A percentile compares a stretch with the other conserved stretches of the same genome.
Evolutionary conservation across 2,329 filamentous ascomycete species (phyloP).

Genomic region (Aspergillus niger): DNA sequence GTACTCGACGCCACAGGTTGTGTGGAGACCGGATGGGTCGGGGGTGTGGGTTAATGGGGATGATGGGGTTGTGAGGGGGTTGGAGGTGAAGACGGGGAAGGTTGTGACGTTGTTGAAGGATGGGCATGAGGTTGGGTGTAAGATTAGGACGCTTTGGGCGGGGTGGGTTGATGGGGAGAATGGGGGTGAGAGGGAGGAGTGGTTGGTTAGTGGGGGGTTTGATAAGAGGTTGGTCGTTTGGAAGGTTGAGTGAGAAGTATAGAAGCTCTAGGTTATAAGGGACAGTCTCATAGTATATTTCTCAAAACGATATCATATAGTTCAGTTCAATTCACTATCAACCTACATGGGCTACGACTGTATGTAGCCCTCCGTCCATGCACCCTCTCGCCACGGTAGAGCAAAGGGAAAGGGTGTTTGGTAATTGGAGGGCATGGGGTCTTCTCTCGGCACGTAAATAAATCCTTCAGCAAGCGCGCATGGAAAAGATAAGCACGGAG

Average conservation of each 20-base stretch:
- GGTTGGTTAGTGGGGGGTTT: constrained; percentile 65
- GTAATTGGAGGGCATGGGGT: constrained; percentile 49
- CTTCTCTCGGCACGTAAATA: constrained; percentile 65
- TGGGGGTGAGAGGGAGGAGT: constrained; percentile 46
- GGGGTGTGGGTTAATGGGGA: constrained; percentile 68
- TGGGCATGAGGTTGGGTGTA: constrained; percentile 59
- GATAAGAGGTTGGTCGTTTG: constrained; percentile 64
- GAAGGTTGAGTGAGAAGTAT: constrained; percentile 33
- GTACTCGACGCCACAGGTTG: constrained; percentile 63
- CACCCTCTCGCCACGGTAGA: constrained; percentile 45
- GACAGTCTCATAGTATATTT: not conserved
- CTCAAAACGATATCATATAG: not conserved
- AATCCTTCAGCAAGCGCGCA: constrained; percentile 69
- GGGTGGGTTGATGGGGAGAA: constrained; percentile 44
- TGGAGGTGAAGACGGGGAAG: constrained; percentile 62
- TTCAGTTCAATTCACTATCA: not conserved
- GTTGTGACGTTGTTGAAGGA: constrained; percentile 51
- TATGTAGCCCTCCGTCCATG: constrained; percentile 52
- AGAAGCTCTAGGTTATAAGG: too few relatives aligned
- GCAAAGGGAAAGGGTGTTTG: constrained; percentile 48
- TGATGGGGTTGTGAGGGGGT: constrained; percentile 62
- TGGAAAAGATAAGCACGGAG: constrained; percentile 56
- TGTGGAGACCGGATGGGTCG: constrained; percentile 63
- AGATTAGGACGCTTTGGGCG: constrained; percentile 61
- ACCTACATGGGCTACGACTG: constrained; percentile 6